Evolutionary conservation across 345 rosid genomes (phyloP).

Genomic region (Triadica sebifera): DNA sequence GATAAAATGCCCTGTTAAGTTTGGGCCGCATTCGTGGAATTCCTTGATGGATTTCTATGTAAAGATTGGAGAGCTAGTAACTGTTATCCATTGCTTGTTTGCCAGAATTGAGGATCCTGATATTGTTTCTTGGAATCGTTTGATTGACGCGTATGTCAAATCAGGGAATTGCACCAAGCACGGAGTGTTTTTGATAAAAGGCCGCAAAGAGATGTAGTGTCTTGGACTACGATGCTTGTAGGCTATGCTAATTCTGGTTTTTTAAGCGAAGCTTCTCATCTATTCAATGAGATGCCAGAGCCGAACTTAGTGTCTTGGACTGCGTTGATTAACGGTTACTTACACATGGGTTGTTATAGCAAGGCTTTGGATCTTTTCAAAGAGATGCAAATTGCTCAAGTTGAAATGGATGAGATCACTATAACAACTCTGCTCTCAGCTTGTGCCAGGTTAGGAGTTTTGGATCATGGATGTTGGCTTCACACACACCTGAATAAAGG

Average conservation of each 20-base stretch:
- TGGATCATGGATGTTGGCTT: constrained; percentile 32
- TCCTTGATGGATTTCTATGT: constrained; percentile 28
- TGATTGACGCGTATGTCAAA: constrained; percentile 24
- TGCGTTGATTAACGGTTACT: constrained; percentile 22
- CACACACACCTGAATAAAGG: constrained; percentile 13
- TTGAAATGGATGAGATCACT: constrained; percentile 16
- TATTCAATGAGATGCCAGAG: constrained; percentile 25
- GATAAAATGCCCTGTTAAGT: constrained; percentile 21
- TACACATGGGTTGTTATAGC: constrained; percentile 15
- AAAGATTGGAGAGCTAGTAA: constrained; percentile 20
- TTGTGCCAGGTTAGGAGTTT: constrained; percentile 25
- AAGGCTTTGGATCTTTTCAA: constrained; percentile 22
- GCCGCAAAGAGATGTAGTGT: constrained; percentile 32
- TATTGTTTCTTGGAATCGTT: constrained; percentile 30
- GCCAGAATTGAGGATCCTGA: constrained; percentile 17
- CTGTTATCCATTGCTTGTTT: constrained; percentile 15
- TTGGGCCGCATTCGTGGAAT: constrained; percentile 24
- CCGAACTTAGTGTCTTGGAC: constrained; percentile 29
- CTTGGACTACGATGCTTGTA: constrained; percentile 23
- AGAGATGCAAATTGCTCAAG: constrained; percentile 21
- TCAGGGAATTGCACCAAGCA: constrained; percentile 19
- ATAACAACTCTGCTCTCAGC: constrained; percentile 23
- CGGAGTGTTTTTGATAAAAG: constrained; percentile 26
- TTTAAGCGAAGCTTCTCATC: constrained; percentile 10
- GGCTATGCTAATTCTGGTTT: constrained; percentile 24